A percentile compares a stretch with the other conserved stretches of the same genome.
These are phyloP conservation scores for Eucalyptus marginata DNA, from an alignment of 345 rosid genomes.

Conservation along the genomic window DNA sequence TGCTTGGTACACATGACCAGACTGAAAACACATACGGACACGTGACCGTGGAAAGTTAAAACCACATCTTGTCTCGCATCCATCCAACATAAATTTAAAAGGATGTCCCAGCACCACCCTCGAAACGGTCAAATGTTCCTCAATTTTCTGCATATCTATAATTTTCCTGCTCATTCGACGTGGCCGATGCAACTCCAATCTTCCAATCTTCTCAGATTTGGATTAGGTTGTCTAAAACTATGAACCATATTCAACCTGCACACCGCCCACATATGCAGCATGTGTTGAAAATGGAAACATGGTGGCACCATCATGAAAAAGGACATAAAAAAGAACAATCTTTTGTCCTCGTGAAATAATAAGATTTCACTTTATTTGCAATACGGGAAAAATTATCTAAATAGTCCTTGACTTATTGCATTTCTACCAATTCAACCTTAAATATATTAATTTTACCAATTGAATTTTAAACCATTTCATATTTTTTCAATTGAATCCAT, in stretches of 20 bases:
- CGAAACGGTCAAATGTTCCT: background rate
- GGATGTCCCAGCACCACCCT: background rate
- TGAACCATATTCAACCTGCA: background rate
- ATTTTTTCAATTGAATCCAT: too few relatives aligned
- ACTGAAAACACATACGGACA: background rate
- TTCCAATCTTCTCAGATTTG: background rate
- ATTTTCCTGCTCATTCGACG: background rate
- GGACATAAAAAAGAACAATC: background rate
- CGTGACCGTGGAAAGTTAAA: background rate
- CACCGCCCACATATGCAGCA: background rate
- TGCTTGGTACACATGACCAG: background rate
- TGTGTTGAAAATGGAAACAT: background rate
- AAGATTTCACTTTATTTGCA: background rate
- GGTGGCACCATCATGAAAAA: background rate
- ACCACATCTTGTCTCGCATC: background rate
- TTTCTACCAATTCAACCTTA: too few relatives aligned
- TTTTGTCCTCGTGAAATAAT: background rate
- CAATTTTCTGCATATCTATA: background rate
- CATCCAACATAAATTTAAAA: background rate
- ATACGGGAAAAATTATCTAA: too few relatives aligned
- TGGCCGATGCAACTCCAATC: background rate
- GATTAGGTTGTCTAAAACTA: background rate
- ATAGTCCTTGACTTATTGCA: too few relatives aligned
- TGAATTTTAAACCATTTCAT: too few relatives aligned
- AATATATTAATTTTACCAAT: too few relatives aligned